These are phyloP conservation scores for Geum urbanum DNA, from an alignment of 306 rosid genomes.

Conservation along the genomic window DNA sequence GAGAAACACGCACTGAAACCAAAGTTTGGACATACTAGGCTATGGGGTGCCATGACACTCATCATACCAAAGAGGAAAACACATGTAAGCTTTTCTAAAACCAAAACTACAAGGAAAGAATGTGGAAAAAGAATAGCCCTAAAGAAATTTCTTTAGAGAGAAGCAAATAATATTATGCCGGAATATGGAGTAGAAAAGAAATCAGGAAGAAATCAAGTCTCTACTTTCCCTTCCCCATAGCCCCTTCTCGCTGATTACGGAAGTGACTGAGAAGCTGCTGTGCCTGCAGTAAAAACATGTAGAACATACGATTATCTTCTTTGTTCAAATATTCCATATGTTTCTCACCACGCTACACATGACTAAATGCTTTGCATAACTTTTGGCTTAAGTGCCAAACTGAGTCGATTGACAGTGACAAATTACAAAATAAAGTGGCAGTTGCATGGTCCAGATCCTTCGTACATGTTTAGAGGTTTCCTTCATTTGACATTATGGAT, in stretches of 20 bases:
- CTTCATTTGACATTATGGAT: background rate
- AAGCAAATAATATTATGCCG: conserved; percentile 10
- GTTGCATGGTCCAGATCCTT: background rate
- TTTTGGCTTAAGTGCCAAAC: background rate
- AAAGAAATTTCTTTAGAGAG: conserved; percentile 9
- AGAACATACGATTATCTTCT: background rate
- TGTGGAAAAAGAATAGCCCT: conserved; percentile 30
- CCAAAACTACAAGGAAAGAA: conserved; percentile 41
- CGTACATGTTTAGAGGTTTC: background rate
- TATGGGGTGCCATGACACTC: conserved; percentile 14
- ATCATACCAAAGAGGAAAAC: conserved; percentile 7
- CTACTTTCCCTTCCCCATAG: conserved; percentile 55
- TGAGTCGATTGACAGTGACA: background rate
- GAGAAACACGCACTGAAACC: background rate
- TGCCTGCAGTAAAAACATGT: conserved; percentile 52
- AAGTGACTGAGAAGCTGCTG: conserved; percentile 91
- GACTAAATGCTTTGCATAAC: background rate
- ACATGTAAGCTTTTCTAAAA: conserved; percentile 15
- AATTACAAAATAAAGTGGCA: background rate
- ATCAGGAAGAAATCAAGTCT: conserved; percentile 23
- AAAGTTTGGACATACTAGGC: conserved; percentile 16
- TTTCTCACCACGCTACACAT: background rate
- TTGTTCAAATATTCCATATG: conserved; percentile 9
- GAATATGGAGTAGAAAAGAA: conserved; percentile 7
- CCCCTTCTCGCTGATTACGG: conserved; percentile 71